Evolutionary conservation across 345 rosid genomes (phyloP), one percentile per base, ranked within the genome.

Genomic region (Pistacia vera): DNA sequence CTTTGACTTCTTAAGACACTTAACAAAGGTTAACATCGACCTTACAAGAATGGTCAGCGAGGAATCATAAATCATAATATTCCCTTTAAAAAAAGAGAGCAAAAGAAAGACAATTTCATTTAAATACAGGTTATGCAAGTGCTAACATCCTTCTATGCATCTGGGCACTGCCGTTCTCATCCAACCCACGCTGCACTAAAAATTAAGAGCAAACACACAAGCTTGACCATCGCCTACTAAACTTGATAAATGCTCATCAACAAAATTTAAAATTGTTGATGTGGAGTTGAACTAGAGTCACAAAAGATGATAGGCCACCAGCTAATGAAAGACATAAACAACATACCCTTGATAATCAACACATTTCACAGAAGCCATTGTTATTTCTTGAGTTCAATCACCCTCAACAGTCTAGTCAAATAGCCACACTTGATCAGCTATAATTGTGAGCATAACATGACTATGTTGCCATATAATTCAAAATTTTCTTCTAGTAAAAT

Each of bases 361-460:
- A 41, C 9, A 11, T 18, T 71, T 13, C 35, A 33, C 18, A 72
- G 61, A 44, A 8, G 8, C 67, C 74, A 59, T 59, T 28, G 49
- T 22, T 41, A 33, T 46, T 51, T 36, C 68, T 73, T 1, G 3
- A 46, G 11, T 18, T 48, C 48, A 61, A 44, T 63, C 13, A 48
- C 2, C 17, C 61, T 59, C 44, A 0, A 71, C 61, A 46, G 75
- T 60, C 46, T 10, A 28, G 41, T 41, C 36, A 56, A 33, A 46
- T 14, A 44, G 11, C 54, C 2, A 11, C 30, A 5, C 51, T 51
- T 13, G 0, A 73, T 9, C 13, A 49, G 22, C n/a, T 36, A 61
- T 44, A 61, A 28, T 33, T 33, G 59, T 33, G 51, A 62, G 58
- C 71, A 78, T 52, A 55, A 52, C 72, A 54, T 25, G 71, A 67